Evolutionary conservation across 1,284 basidiomycete species (phyloP), one percentile per base, ranked within the genome.

Genomic region (Schizophyllum commune): DNA sequence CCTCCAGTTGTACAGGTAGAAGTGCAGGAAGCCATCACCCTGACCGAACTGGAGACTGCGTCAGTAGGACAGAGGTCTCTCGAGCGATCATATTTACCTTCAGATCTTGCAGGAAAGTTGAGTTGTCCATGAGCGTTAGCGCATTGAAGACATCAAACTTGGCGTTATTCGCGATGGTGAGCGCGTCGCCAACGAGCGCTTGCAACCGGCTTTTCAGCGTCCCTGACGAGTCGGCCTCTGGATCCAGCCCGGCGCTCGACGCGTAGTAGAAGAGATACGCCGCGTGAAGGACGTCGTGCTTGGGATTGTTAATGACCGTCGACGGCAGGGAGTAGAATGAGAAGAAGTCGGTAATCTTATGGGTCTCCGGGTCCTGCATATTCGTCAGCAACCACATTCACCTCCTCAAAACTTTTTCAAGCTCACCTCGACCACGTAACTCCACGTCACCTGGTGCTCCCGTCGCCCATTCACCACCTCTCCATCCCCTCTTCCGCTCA

Each of bases 271-370:
- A 97, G n/a, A 97, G 79, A 73, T 97, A 97, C 6, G 92, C 94
- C 0, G 92, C 95, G 66, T 96, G 86, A 52, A 97, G 81, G 20
- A 84, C 71, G 33, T 82, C 78, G 71, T 90, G 74, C 66, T 85
- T 83, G 59, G 79, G 64, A 65, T 82, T 83, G 59, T 83, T 81
- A 67, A 96, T 90, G 61, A 96, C 85, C 2, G 92, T 92, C 5
- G 96, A 98, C 0, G 97, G 96, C 20, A 99, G 84, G 7, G 92
- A 92, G 75, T 98, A 99, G 79, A 98, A 98, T 6, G 96, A 96
- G 74, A 98, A 89, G 70, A 96, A 89, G 75, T 99, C 97, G 2
- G 96, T 98, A 68, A 99, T 91, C 61, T 83, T 81, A 62, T 90
- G 85, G 5, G 90, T 91, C 59, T 83, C 76, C 0, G 90, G 89